Evolutionary conservation across 345 rosid genomes (phyloP).

Genomic region (Pugionium dolabratum): DNA sequence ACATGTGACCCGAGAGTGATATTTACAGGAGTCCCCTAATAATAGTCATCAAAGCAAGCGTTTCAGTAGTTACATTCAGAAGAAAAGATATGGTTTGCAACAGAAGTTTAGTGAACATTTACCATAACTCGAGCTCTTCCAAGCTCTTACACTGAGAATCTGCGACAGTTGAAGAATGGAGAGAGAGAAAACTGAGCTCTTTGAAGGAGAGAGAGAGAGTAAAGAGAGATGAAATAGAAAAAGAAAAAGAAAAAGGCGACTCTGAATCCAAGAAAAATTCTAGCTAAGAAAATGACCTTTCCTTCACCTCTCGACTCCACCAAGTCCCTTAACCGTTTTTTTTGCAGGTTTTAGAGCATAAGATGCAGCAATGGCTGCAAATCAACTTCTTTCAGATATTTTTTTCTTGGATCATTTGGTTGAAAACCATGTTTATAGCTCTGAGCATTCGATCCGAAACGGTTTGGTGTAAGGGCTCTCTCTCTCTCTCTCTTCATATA

Average conservation of each 20-base stretch:
- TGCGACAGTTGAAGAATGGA: slow-evolving; percentile 17
- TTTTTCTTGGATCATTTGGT: slow-evolving; percentile 32
- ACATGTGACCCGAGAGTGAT: slow-evolving; percentile 64
- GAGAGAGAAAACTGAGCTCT: slow-evolving; percentile 7
- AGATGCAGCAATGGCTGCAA: slow-evolving; percentile 42
- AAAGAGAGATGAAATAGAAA: background rate
- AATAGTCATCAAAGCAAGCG: slow-evolving; percentile 23
- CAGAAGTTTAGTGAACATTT: slow-evolving; percentile 26
- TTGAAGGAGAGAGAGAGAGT: background rate
- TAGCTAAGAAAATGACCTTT: slow-evolving; percentile 11
- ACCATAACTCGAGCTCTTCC: slow-evolving; percentile 41
- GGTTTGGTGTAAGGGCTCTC: slow-evolving; percentile 14
- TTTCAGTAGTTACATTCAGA: slow-evolving; percentile 19
- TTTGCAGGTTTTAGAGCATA: slow-evolving; percentile 13
- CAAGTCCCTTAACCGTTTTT: slow-evolving; percentile 24
- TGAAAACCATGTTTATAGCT: slow-evolving; percentile 20
- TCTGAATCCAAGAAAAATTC: slow-evolving; percentile 42
- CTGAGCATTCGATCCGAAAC: slow-evolving; percentile 6
- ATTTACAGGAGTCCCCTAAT: slow-evolving; percentile 57
- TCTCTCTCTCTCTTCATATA: slow-evolving; percentile 8
- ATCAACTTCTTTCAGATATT: slow-evolving; percentile 30
- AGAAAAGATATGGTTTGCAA: slow-evolving; percentile 19
- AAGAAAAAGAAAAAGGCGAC: slow-evolving; percentile 30
- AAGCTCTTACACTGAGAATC: slow-evolving; percentile 29
- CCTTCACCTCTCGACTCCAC: slow-evolving; percentile 32